Conservation (phyloP, 495 filamentous ascomycete species). For the Pyronema omphalodes region DNA sequence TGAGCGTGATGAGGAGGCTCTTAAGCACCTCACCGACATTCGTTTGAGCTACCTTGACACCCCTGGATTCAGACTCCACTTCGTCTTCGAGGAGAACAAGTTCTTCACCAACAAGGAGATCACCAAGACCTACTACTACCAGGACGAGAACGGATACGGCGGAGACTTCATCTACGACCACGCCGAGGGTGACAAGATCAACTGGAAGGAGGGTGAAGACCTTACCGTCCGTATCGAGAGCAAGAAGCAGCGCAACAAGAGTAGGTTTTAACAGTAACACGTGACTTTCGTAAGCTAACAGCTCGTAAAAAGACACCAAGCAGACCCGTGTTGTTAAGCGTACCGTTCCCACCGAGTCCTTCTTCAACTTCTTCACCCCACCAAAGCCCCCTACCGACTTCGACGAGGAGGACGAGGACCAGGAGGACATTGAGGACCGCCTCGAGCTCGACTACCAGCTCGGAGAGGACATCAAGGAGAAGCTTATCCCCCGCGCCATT, state of each 20-base stretch:
- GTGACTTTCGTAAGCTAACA: conserved; percentile 21
- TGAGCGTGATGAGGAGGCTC: conserved; percentile 80
- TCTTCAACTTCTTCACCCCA: conserved; percentile 99
- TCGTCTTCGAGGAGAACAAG: conserved; percentile 86
- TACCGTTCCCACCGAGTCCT: conserved; percentile 93
- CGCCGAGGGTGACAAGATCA: conserved; percentile 91
- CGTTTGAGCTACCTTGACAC: conserved; percentile 98
- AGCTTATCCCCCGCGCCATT: conserved; percentile 93
- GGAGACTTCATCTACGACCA: conserved; percentile 99
- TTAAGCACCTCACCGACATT: conserved; percentile 82
- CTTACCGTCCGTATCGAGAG: conserved; percentile 86
- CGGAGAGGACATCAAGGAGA: conserved; percentile 99
- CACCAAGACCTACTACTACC: conserved; percentile 98
- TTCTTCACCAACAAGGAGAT: conserved; percentile 94
- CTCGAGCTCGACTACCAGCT: conserved; percentile 98
- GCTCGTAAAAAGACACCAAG: conserved; percentile 58
- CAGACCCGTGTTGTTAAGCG: conserved; percentile 98
- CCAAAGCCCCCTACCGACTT: conserved; percentile 66
- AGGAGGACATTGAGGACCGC: conserved; percentile 88
- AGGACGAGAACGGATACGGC: conserved; percentile 93
- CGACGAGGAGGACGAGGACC: conserved; percentile 57
- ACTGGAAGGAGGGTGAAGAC: conserved; percentile 88
- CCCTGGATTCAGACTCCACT: conserved; percentile 93
- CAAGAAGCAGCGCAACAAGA: conserved; percentile 99
- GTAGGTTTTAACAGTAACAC: conserved; percentile 34